phyloP scores from a whole-genome alignment of 2,329 filamentous ascomycete species.

The Rhynchosporium secalis region DNA sequence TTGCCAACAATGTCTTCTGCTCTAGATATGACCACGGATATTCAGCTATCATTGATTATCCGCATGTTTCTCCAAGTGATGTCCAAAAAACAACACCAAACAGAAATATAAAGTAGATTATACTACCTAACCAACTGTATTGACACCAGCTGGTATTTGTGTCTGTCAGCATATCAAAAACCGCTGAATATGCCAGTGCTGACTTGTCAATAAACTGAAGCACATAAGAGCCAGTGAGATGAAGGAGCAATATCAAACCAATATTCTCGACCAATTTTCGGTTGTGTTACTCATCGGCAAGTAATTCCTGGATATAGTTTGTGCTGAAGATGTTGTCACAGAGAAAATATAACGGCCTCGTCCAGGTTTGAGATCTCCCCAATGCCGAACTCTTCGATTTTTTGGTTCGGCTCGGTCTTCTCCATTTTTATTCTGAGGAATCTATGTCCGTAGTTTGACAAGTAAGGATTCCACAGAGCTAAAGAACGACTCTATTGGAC shows the following conservation, averaged over 20 bases:
- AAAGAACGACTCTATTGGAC: background rate
- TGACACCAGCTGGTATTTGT: slow-evolving; percentile 44
- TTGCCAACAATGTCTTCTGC: slow-evolving; percentile 50
- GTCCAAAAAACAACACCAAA: slow-evolving; percentile 1
- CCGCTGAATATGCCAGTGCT: slow-evolving; percentile 42
- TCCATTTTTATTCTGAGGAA: slow-evolving; percentile 15
- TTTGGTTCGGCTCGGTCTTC: slow-evolving; percentile 12
- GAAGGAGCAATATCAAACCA: slow-evolving; percentile 51
- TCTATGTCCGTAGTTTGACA: background rate
- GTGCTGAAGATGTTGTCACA: slow-evolving; percentile 48
- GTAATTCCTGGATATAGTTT: slow-evolving; percentile 46
- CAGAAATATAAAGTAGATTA: slow-evolving; percentile 47
- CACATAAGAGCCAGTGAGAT: slow-evolving; percentile 51
- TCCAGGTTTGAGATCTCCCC: slow-evolving; percentile 44
- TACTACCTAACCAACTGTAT: slow-evolving; percentile 49
- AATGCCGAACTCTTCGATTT: slow-evolving; percentile 14
- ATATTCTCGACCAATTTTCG: slow-evolving; percentile 46
- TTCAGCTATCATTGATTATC: slow-evolving; percentile 3
- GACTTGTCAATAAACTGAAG: slow-evolving; percentile 58
- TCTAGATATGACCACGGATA: slow-evolving; percentile 25
- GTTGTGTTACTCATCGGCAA: slow-evolving; percentile 43
- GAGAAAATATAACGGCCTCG: slow-evolving; percentile 49
- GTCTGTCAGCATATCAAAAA: slow-evolving; percentile 48
- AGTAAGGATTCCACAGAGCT: background rate
- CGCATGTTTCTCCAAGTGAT: background rate